A percentile compares a stretch with the other conserved stretches of the same genome.
Evolutionary conservation across 371 early-diverging fungal genomes (phyloP).

Genomic region (Circinella umbellata): DNA sequence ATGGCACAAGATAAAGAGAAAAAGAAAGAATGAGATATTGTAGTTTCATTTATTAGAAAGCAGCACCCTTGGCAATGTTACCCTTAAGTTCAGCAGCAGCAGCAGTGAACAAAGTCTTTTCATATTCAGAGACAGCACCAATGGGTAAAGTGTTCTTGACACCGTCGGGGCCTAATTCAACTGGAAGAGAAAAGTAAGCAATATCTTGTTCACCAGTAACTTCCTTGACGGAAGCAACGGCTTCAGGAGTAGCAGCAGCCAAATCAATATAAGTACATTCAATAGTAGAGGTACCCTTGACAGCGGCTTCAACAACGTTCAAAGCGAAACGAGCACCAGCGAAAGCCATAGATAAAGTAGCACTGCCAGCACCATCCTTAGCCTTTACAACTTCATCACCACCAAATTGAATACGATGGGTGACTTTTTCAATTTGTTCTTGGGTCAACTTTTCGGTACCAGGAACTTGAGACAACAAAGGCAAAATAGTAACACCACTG

Average conservation of each 20-base stretch:
- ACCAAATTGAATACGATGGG: slow-evolving; percentile 90
- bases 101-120: slow-evolving; percentile 71
- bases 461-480: slow-evolving; percentile 75
- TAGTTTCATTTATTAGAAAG: slow-evolving; percentile 32
- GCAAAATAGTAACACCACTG: slow-evolving; percentile 89
- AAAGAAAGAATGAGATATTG: too few relatives aligned
- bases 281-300: slow-evolving; percentile 58
- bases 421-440: slow-evolving; percentile 76
- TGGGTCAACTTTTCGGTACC: slow-evolving; percentile 62
- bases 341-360: slow-evolving; percentile 93
- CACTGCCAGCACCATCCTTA: slow-evolving; percentile 83
- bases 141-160: slow-evolving; percentile 73
- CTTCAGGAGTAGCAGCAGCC: slow-evolving; percentile 61
- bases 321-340: slow-evolving; percentile 89
- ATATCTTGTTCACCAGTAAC: slow-evolving; percentile 51
- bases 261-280: slow-evolving; percentile 87
- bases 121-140: slow-evolving; percentile 68
- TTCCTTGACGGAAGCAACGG: slow-evolving; percentile 57
- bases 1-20: too few relatives aligned
- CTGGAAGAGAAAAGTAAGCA: slow-evolving; percentile 83
- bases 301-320: slow-evolving; percentile 71
- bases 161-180: slow-evolving; percentile 85
- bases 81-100: slow-evolving; percentile 79
- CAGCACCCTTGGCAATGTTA: slow-evolving; percentile 77
- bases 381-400: slow-evolving; percentile 97